These are phyloP conservation scores for Penicillium italicum DNA, from an alignment of 2,329 filamentous ascomycete genomes.

Conservation along the genomic window DNA sequence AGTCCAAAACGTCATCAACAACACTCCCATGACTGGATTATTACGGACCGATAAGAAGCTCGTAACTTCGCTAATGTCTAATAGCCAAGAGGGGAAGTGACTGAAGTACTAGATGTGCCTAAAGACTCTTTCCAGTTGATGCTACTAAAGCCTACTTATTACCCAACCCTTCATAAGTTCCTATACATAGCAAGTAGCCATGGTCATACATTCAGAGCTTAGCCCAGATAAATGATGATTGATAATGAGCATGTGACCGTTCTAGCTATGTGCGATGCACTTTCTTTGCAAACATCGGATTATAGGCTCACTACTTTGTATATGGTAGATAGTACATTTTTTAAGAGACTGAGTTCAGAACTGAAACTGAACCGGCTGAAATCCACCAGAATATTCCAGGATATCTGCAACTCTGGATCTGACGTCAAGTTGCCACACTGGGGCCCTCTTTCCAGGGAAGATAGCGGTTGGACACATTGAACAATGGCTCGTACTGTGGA, in stretches of 20 bases:
- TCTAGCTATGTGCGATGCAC: background rate
- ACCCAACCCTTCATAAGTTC: background rate
- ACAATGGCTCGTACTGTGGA: conserved; percentile 9
- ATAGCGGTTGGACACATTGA: conserved; percentile 2
- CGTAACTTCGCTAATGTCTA: background rate
- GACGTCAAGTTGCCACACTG: conserved; percentile 26
- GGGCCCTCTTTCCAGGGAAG: conserved; percentile 1
- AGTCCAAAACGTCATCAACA: background rate
- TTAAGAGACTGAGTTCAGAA: background rate
- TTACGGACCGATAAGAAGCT: background rate
- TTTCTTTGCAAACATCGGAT: background rate
- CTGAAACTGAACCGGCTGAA: background rate
- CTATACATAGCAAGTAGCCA: background rate
- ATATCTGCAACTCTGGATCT: background rate
- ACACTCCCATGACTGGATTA: background rate
- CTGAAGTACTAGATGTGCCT: background rate
- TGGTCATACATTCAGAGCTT: background rate
- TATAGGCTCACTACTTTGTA: no score
- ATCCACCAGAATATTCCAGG: background rate
- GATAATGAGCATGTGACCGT: background rate
- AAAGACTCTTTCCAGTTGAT: background rate
- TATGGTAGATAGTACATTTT: no score
- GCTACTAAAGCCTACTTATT: background rate
- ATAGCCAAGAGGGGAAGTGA: background rate
- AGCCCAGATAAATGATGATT: background rate